These are phyloP conservation scores for Neofusicoccum parvum DNA, from an alignment of 2,329 filamentous ascomycete genomes.

Conservation along the genomic window DNA sequence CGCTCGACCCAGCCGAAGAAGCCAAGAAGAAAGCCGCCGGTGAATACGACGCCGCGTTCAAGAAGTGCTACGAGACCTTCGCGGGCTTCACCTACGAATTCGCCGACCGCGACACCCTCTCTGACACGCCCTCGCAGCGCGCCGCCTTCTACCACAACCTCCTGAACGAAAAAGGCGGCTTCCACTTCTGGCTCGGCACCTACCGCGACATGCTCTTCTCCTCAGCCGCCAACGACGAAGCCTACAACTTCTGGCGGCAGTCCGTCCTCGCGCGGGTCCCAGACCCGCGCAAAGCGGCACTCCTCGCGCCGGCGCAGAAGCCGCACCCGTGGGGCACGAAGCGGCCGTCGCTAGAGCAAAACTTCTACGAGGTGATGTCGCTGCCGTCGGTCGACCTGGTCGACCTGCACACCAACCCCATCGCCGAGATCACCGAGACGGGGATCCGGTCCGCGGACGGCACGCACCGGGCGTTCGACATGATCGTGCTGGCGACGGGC, in stretches of 20 bases:
- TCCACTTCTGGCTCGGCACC: constrained; percentile 37
- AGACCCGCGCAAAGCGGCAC: no score
- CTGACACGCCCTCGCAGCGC: constrained; percentile 24
- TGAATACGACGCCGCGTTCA: constrained; percentile 23
- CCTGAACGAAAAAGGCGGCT: constrained; percentile 41
- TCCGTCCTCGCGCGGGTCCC: constrained; percentile 37
- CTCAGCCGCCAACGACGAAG: constrained; percentile 26
- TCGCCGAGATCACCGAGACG: constrained; percentile 46
- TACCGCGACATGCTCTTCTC: constrained; percentile 28
- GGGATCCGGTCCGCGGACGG: constrained; percentile 30
- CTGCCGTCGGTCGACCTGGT: constrained; percentile 31
- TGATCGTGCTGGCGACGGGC: constrained; percentile 52
- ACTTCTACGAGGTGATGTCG: constrained; percentile 44
- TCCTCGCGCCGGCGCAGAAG: constrained; percentile 52
- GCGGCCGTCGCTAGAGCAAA: constrained; percentile 36
- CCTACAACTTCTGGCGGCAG: constrained; percentile 26
- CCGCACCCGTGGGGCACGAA: constrained; percentile 50
- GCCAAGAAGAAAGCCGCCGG: constrained; percentile 21
- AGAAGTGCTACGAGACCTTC: constrained; percentile 32
- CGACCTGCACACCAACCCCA: constrained; percentile 40
- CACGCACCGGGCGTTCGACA: constrained; percentile 55
- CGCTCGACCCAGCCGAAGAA: constrained; percentile 27
- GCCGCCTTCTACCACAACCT: constrained; percentile 24
- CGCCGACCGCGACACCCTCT: constrained; percentile 5
- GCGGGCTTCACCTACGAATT: constrained; percentile 29